Evolutionary conservation across 169 alveolate genomes (phyloP).

Genomic region (Plasmodium gaboni): DNA sequence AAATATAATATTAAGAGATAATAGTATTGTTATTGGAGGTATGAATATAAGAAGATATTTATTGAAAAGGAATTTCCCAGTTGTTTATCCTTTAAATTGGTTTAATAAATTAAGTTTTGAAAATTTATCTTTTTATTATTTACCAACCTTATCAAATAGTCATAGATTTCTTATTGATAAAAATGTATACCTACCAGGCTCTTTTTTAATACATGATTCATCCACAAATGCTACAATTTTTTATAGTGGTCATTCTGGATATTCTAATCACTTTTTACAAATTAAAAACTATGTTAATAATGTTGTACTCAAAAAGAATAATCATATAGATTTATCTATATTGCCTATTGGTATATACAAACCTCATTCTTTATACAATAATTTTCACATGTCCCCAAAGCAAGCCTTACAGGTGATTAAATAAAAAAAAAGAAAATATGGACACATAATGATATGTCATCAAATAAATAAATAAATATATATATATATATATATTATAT

Average conservation of each 20-base stretch:
- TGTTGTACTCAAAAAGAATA: constrained; percentile 8
- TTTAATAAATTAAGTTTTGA: constrained; percentile 60
- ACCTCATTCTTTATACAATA: constrained; percentile 44
- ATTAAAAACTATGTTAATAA: constrained; percentile 51
- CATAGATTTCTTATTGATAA: constrained; percentile 52
- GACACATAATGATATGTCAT: not conserved
- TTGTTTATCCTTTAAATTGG: constrained; percentile 76
- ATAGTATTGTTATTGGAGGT: constrained; percentile 68
- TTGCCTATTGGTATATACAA: constrained; percentile 74
- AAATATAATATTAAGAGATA: constrained; percentile 71
- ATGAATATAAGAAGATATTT: constrained; percentile 73
- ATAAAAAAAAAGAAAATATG: not conserved
- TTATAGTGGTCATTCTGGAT: constrained; percentile 75
- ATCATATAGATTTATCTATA: constrained; percentile 46
- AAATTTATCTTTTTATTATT: constrained; percentile 64
- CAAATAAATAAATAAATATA: not conserved
- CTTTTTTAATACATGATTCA: constrained; percentile 63
- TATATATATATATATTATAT: not conserved
- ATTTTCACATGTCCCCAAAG: constrained; percentile 72
- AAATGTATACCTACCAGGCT: constrained; percentile 75
- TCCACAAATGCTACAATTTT: constrained; percentile 40
- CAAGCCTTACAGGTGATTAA: constrained; percentile 40
- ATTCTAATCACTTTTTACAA: constrained; percentile 68
- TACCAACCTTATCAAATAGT: constrained; percentile 69
- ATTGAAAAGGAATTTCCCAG: constrained; percentile 63